Evolutionary conservation across 164 flowering plant genomes (phyloP).

Genomic region (Vitis cinerea): DNA sequence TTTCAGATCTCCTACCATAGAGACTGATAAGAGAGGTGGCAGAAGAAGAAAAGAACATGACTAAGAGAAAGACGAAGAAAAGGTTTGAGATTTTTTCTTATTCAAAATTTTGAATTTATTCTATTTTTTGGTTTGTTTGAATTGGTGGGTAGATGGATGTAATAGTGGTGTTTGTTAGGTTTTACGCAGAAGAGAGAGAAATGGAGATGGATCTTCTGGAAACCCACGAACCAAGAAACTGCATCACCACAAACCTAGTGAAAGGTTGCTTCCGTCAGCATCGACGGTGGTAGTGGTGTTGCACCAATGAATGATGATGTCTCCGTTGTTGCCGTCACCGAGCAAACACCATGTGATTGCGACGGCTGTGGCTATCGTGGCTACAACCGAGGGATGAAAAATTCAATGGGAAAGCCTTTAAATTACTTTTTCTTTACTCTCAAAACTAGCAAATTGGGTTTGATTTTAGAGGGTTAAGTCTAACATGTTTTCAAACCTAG

Average conservation of each 20-base stretch:
- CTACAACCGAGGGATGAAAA: slow-evolving; percentile 22
- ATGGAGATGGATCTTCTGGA: slow-evolving; percentile 54
- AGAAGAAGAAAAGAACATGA: slow-evolving; percentile 31
- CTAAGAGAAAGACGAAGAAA: slow-evolving; percentile 44
- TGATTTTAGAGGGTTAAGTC: too few relatives aligned
- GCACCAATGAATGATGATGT: not conserved
- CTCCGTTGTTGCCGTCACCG: not conserved
- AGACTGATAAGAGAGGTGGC: slow-evolving; percentile 18
- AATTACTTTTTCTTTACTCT: too few relatives aligned
- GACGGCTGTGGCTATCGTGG: slow-evolving; percentile 35
- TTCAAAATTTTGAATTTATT: not conserved
- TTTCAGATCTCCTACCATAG: slow-evolving; percentile 57
- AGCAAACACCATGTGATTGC: slow-evolving; percentile 44
- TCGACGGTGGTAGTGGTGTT: not conserved
- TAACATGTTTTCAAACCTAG: too few relatives aligned
- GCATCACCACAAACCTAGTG: slow-evolving; percentile 13
- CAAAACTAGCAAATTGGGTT: too few relatives aligned
- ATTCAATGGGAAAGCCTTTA: too few relatives aligned
- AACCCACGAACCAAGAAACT: slow-evolving; percentile 25
- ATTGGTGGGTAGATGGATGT: not conserved
- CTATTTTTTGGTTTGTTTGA: not conserved
- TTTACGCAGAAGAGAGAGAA: slow-evolving; percentile 50
- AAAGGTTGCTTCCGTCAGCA: not conserved
- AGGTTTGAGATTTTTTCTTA: slow-evolving; percentile 16
- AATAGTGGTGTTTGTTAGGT: not conserved